Evolutionary conservation across 1,284 basidiomycete genomes (phyloP).

Genomic region (Ceratobasidium sp.): DNA sequence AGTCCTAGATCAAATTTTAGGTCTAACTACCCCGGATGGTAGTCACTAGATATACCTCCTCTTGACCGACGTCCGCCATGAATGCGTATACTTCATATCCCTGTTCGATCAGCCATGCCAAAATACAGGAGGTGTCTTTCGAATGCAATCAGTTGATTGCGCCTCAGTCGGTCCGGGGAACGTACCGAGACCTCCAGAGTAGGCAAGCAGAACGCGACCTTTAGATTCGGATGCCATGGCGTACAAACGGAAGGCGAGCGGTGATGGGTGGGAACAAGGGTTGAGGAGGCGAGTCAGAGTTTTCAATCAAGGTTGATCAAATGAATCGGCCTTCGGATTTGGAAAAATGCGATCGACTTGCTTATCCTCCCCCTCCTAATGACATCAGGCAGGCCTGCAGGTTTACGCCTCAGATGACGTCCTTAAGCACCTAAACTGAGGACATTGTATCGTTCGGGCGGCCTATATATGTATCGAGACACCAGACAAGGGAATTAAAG

Average conservation of each 20-base stretch:
- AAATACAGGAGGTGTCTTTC: slow-evolving; percentile 94
- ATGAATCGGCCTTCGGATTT: slow-evolving; percentile 45
- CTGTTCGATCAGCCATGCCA: slow-evolving; percentile 97
- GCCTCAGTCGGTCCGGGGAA: slow-evolving; percentile 49
- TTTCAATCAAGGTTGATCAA: slow-evolving; percentile 44
- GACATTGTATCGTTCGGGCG: too few relatives aligned
- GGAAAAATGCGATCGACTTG: not conserved
- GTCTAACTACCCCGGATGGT: not conserved
- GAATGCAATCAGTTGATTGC: not conserved
- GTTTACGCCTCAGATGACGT: too few relatives aligned
- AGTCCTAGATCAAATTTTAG: slow-evolving; percentile 72
- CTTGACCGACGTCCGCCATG: slow-evolving; percentile 99
- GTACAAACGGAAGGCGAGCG: not conserved
- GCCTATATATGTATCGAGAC: too few relatives aligned
- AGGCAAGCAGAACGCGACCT: slow-evolving; percentile 93
- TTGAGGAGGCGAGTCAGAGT: slow-evolving; percentile 27
- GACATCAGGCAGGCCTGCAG: not conserved
- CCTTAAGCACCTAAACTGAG: too few relatives aligned
- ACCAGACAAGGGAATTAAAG: too few relatives aligned
- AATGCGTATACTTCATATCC: slow-evolving; percentile 98
- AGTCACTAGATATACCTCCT: slow-evolving; percentile 74
- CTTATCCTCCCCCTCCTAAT: not conserved
- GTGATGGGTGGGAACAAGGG: slow-evolving; percentile 27
- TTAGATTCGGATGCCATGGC: slow-evolving; percentile 54
- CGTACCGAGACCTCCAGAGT: slow-evolving; percentile 97